Conservation (phyloP, 768 basidiomycete genomes). For the Naganishia vishniacii region DNA sequence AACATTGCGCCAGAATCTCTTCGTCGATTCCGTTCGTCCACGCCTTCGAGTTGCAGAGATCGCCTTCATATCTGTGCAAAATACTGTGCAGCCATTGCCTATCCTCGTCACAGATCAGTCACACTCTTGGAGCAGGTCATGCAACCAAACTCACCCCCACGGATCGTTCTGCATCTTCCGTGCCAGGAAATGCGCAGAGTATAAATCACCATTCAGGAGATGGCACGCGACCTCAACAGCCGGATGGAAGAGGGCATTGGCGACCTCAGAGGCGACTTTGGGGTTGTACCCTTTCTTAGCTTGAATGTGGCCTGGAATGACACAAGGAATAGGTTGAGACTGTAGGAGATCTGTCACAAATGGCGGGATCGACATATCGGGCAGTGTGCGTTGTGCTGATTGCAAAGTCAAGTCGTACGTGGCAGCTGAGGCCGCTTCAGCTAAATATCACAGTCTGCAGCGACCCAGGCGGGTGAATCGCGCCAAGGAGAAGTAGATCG, state of each 20-base stretch:
- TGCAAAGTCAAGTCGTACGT: too few relatives aligned
- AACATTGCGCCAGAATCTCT: constrained; percentile 16
- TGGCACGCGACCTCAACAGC: constrained; percentile 23
- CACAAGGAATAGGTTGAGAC: constrained; percentile 8
- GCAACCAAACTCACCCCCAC: constrained; percentile 12
- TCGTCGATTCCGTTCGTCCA: constrained; percentile 26
- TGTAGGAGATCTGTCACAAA: constrained; percentile 2
- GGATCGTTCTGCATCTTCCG: constrained; percentile 27
- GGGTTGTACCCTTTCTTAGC: constrained; percentile 23
- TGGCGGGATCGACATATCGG: constrained; percentile 5
- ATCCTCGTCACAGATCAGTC: not conserved
- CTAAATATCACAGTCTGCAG: too few relatives aligned
- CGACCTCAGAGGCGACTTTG: constrained; percentile 23
- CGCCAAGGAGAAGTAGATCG: too few relatives aligned
- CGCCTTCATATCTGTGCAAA: constrained; percentile 25
- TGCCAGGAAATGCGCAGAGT: constrained; percentile 25
- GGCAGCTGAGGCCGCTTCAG: too few relatives aligned
- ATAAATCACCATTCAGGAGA: constrained; percentile 20
- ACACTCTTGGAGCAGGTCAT: not conserved
- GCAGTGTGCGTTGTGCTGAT: not conserved
- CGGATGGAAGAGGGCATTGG: constrained; percentile 25
- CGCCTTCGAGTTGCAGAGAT: constrained; percentile 24
- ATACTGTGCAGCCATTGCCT: constrained; percentile 25
- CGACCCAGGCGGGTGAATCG: too few relatives aligned
- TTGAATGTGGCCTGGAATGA: constrained; percentile 22